Base-by-base conservation (phyloP, 2,329 filamentous ascomycete genomes). In the Cladobotryum mycophilum region DNA sequence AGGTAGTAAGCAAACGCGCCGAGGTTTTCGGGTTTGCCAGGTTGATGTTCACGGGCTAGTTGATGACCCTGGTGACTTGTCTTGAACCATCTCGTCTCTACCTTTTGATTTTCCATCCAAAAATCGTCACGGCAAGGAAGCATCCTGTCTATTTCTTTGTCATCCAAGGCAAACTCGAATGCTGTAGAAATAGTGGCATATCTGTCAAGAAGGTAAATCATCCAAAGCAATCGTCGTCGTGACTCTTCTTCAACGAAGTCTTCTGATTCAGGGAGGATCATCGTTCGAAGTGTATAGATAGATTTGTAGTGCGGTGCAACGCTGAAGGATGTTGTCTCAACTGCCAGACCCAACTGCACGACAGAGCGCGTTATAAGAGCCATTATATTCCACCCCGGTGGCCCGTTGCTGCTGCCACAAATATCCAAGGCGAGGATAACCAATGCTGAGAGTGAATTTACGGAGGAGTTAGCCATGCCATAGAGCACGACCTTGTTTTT, bases 231-330 rank as follows among this genome's bases (percentile, higher is more conserved):
- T 22, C 91, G 78, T 25, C 91, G 79, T 25, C 90, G 77, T 40
- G 88, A 87, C 66, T 96, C 91, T 54, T 96, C 91, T 64, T 96
- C 90, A 50, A 95, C 86, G 67, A 91, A 96, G 54, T 89, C 87
- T 46, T 82, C 84, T 0, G 91, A 80, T 54, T 95, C 89, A 0
- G 89, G 87, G 0, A 96, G 74, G 3, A 92, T 84, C 73, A 91
- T 91, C 14, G 90, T 89, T 49, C 90, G 79, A 41, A 95, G 73
- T 0, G 90, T 96, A 64, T 95, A 95, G 43, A 96, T 96, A 0
- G 91, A 95, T 2, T 85, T 83, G 64, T 86, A 89, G 49, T 83
- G 79, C 1, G 89, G 89, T 2, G 88, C 85, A 1, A 92, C 83
- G 11, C 87, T 83, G 6, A 86, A 82, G 0, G 89, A 93, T 25